Evolutionary conservation across 208 protist species (phyloP), one percentile per base, ranked within the genome.

Genomic region (Zelonia costaricensis): DNA sequence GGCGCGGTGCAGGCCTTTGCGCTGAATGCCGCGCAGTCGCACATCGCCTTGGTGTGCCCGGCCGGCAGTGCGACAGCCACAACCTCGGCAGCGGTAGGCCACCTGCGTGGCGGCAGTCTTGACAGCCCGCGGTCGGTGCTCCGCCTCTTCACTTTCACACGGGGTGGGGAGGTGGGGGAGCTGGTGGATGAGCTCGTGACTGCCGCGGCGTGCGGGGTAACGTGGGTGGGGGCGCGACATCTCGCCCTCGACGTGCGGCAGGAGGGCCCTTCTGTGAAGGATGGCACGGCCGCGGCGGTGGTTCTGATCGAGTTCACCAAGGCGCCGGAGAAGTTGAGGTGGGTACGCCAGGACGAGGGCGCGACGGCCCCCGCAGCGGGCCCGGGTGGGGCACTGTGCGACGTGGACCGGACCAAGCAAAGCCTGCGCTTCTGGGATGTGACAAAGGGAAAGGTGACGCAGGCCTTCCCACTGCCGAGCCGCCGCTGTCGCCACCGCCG

Each of bases 351-450:
- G 38, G 51, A 73, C 9, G 40, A 60, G n/a, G 42, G 15, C 13
- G 23, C 51, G 1, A 30, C 45, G 3, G 28, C 57, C 0, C 66
- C 66, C 5, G 45, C 39, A 16, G 52, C 58, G 9, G 66, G 42
- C 1, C 51, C 49, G 4, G 66, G 43, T 4, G 52, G 40, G 2
- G 5, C 48, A 20, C 58, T 73, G 35, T 62, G 57, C 20, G 66
- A 66, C 36, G 20, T 73, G 1, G 44, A 28, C 1, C 12, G n/a
- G 4, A 40, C 15, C 1, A 59, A 55, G 27, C 66, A 65, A 25
- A 42, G 48, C 35, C 27, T 88, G 31, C 44, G 80, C n/a, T 74
- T 87, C 35, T 93, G 80, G 79, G 70, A 86, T 60, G 46, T 91
- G 56, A 42, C 78, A 27, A 79, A 65, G 31, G 75, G 77, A 46